A percentile compares a stretch with the other conserved stretches of the same genome.
Conservation (phyloP, 148 eudicot genomes). For the Salicornia ramosissima region DNA sequence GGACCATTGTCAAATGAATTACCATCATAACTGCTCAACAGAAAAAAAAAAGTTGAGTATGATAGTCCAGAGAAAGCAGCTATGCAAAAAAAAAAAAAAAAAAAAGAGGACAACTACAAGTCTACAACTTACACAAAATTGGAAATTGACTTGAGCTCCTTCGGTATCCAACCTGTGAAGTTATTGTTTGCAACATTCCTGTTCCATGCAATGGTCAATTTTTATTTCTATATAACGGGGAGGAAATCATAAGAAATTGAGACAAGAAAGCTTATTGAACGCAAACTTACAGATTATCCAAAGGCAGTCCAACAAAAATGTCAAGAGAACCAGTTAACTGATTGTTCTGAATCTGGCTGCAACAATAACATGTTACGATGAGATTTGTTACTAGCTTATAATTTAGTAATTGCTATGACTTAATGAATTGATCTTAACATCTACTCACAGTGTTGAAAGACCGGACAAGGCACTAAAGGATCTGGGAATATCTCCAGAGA, state of each 20-base stretch:
- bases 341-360: conserved; percentile 79
- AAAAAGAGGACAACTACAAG: not conserved
- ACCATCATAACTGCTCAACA: conserved; percentile 58
- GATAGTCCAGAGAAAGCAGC: conserved; percentile 9
- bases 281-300: conserved; percentile 71
- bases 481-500: conserved; percentile 72
- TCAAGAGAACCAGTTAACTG: conserved; percentile 72
- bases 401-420: not conserved
- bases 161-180: conserved; percentile 89
- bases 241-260: not conserved
- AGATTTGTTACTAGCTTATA: conserved; percentile 13
- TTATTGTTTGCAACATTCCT: conserved; percentile 90
- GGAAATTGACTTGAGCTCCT: conserved; percentile 65
- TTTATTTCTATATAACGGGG: not conserved
- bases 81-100: not conserved
- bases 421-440: conserved; percentile 13
- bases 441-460: conserved; percentile 84
- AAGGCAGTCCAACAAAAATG: conserved; percentile 58
- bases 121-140: conserved; percentile 61
- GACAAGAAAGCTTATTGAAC: conserved; percentile 1
- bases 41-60: not conserved
- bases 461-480: conserved; percentile 63
- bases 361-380: conserved; percentile 24
- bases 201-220: conserved; percentile 16
- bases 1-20: conserved; percentile 87